phyloP scores from a whole-genome alignment of 257 asterid species.

The Datura wrightii region DNA sequence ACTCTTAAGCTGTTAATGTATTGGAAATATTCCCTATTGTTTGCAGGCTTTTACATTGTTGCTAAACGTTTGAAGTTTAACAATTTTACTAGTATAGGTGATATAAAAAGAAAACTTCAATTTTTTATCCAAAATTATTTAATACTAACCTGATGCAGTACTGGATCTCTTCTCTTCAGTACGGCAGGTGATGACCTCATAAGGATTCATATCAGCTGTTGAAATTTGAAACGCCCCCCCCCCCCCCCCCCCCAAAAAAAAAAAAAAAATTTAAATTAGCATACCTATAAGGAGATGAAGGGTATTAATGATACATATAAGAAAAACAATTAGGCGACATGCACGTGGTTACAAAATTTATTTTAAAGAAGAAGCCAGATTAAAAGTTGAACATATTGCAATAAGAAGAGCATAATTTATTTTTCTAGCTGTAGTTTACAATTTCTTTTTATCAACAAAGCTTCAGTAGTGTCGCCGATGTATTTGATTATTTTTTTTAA shows the following conservation, averaged over 20 bases:
- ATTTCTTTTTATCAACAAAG: neutral
- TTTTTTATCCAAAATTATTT: neutral
- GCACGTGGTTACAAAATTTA: neutral
- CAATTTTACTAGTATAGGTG: neutral
- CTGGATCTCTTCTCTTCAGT: neutral
- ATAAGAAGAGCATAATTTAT: no score
- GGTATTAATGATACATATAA: neutral
- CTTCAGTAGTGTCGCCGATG: neutral
- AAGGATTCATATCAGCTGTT: conserved; percentile 12
- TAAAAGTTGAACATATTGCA: no score
- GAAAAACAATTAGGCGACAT: neutral
- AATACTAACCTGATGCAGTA: neutral
- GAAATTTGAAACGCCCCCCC: neutral
- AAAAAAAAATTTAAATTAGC: neutral
- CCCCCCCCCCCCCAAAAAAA: no score
- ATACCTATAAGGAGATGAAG: neutral
- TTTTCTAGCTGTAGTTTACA: no score
- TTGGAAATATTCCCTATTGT: no score
- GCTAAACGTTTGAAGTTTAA: neutral
- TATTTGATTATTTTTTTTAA: no score
- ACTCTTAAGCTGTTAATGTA: no score
- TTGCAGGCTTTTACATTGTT: neutral
- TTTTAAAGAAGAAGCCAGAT: no score
- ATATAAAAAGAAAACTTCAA: neutral
- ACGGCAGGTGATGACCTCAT: neutral